Evolutionary conservation across 1,139 yeast species (phyloP).

Genomic region (Candida sanyaensis): DNA sequence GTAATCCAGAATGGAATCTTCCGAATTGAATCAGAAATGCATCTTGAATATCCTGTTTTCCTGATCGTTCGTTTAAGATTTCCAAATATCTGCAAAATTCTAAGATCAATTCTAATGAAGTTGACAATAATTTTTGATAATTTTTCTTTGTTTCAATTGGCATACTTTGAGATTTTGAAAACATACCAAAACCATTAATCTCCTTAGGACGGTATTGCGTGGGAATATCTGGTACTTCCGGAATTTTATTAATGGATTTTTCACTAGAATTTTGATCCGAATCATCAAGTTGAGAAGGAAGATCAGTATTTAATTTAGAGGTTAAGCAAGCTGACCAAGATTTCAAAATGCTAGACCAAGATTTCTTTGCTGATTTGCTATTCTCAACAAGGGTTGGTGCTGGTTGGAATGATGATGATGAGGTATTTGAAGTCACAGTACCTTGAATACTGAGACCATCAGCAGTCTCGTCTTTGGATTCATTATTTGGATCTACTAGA

Average conservation of each 20-base stretch:
- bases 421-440: background rate
- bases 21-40: slow-evolving; percentile 8
- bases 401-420: slow-evolving; percentile 1
- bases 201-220: slow-evolving; percentile 7
- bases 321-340: background rate
- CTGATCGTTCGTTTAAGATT: slow-evolving; percentile 6
- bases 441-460: background rate
- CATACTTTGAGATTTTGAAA: slow-evolving; percentile 6
- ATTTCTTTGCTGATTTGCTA: background rate
- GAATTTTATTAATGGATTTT: background rate
- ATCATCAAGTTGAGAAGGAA: background rate
- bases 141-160: slow-evolving; percentile 5
- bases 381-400: slow-evolving; percentile 1
- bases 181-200: slow-evolving; percentile 10
- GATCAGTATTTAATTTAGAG: background rate
- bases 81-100: slow-evolving; percentile 10
- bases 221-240: slow-evolving; percentile 7
- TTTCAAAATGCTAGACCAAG: background rate
- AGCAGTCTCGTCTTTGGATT: background rate
- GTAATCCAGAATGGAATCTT: slow-evolving; percentile 7
- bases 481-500: background rate
- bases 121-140: slow-evolving; percentile 3
- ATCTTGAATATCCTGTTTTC: slow-evolving; percentile 6
- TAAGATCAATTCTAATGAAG: slow-evolving; percentile 3
- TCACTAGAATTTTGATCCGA: background rate